Conservation (phyloP, 805 yeast species). For the Sugiyamaella floridensis region DNA sequence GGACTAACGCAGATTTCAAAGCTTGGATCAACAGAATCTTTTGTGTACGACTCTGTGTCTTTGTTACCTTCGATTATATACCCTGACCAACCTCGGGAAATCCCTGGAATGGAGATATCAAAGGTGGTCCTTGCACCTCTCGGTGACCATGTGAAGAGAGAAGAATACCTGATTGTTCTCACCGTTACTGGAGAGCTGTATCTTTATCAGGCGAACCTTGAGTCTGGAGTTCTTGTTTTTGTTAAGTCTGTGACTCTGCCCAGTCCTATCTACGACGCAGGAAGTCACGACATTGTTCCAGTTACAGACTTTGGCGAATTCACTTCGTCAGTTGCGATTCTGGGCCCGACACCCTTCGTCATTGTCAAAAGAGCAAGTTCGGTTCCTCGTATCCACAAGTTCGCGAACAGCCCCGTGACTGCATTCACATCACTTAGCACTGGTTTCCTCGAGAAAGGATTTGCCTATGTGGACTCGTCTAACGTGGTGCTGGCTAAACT, state of each 20-base stretch:
- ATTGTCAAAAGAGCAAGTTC: conserved; percentile 61
- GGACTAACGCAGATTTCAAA: neutral
- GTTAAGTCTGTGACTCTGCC: conserved; percentile 38
- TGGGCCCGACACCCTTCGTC: conserved; percentile 67
- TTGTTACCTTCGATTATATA: neutral
- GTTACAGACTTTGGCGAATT: conserved; percentile 50
- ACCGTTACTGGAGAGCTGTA: conserved; percentile 78
- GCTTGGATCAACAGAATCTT: neutral
- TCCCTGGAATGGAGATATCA: neutral
- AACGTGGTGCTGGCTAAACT: conserved; percentile 41
- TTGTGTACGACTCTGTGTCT: neutral
- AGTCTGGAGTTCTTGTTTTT: conserved; percentile 38
- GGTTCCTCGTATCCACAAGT: conserved; percentile 56
- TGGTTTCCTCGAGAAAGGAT: conserved; percentile 37
- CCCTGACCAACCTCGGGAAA: neutral
- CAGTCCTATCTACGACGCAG: neutral
- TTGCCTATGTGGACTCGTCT: conserved; percentile 64
- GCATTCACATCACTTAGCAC: conserved; percentile 47
- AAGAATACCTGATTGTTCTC: conserved; percentile 60
- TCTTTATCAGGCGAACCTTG: conserved; percentile 53
- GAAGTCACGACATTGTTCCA: conserved; percentile 48
- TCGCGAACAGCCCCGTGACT: conserved; percentile 48
- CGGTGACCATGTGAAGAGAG: conserved; percentile 50
- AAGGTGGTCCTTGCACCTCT: conserved; percentile 52
- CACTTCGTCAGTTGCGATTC: conserved; percentile 45